Evolutionary conservation across 768 basidiomycete species (phyloP), one percentile per base, ranked within the genome.

Genomic region (Lactarius evosmus): DNA sequence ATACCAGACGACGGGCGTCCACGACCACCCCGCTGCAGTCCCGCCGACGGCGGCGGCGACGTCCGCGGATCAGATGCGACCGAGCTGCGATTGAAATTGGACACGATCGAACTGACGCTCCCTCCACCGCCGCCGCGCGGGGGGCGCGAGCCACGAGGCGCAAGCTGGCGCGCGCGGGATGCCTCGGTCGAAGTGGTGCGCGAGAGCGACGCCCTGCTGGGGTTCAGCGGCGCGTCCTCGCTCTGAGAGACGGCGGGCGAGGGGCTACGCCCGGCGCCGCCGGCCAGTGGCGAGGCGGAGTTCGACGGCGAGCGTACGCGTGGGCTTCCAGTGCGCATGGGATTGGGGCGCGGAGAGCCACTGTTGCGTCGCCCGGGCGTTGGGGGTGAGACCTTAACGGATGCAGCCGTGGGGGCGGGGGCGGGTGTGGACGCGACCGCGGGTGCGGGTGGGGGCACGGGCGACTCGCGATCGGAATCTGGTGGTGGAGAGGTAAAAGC

Each of bases 291-390:
- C 50, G 58, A 54, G 34, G 58, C 41, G 1, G 65, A 52, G 29
- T 57, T 59, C 8, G 56, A 60, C 12, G 67, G 65, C 27, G 68
- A 69, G 54, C 68, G 68, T n/a, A 69, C 51, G 50, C 68, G 76
- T 14, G 76, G 73, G 59, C 72, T 77, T 14, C 71, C 66, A 27
- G 74, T 64, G 36, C 75, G 77, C 29, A 55, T 78, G 70, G 57
- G 72, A 71, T 46, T 75, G 71, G 58, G 64, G 27, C 75, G 72
- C n/a, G 72, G 74, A 16, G 75, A 69, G 54, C 76, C 75, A 46
- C 74, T 74, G n/a, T 77, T 78, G 61, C 84, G 83, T 34, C 83
- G 85, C 38, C 81, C 79, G 1, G 85, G 85, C 19, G 81, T 80
- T 40, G 83, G 74, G 1, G 79, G 74, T 4, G 81, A 78, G n/a